Percentiles rank a stretch among this genome's conserved stretches.
phyloP scores from a whole-genome alignment of 768 basidiomycete genomes.

The Kondoa subrosea region DNA sequence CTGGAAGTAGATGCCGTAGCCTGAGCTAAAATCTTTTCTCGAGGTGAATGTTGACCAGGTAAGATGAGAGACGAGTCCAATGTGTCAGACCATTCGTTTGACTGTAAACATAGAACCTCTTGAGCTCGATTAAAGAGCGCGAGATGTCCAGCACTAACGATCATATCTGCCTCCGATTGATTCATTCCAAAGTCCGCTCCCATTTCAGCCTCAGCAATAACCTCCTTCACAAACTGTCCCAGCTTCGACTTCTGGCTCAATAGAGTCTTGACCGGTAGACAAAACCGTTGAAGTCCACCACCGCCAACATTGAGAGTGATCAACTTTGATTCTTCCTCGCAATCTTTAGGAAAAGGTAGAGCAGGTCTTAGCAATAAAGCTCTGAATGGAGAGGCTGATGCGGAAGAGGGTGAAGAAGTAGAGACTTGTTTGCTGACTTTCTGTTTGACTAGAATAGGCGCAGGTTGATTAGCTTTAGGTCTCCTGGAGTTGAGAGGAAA shows the following conservation, averaged over 20 bases:
- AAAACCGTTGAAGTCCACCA: background rate
- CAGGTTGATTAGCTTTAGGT: background rate
- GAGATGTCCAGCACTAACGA: too few relatives aligned
- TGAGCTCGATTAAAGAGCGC: background rate
- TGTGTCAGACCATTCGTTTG: background rate
- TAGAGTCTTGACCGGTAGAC: background rate
- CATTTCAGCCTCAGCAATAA: background rate
- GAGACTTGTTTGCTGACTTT: background rate
- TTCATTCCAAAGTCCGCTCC: background rate
- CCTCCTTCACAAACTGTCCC: background rate
- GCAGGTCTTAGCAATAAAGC: background rate
- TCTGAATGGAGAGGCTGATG: background rate
- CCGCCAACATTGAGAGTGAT: constrained; percentile 8
- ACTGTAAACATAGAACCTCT: background rate
- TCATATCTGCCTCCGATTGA: background rate
- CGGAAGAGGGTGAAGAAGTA: too few relatives aligned
- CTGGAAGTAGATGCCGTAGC: background rate
- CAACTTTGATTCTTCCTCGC: background rate
- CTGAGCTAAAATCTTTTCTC: background rate
- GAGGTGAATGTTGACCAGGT: background rate
- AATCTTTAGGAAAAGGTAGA: background rate
- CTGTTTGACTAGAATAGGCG: background rate
- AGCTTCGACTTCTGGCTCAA: background rate
- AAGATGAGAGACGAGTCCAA: background rate
- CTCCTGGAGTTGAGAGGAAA: background rate